Base-by-base conservation (phyloP, 371 early-diverging fungal genomes). In the Mortierella sp. region DNA sequence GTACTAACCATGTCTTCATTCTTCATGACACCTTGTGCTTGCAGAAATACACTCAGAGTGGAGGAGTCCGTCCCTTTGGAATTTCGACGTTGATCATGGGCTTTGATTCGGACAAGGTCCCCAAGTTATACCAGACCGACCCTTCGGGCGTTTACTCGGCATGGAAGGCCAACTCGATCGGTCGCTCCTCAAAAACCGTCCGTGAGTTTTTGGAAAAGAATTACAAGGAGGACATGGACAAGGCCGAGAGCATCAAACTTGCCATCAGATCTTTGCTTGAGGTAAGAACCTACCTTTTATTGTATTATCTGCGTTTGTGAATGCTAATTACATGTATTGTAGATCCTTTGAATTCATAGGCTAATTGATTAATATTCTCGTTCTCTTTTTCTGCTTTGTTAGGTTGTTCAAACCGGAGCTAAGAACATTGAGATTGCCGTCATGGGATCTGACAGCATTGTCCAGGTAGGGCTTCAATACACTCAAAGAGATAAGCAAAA, bases 61-160 rank as follows among this genome's bases (percentile, higher is more conserved):
- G 98, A 87, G 99, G 99, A 90, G 96, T 98, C 28, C 96, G 99
- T 88, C 99, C 99, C 42, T 99, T 99, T 90, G 99, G 99, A 83
- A 97, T 99, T 75, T 97, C 98, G 72, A 97, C 98, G 65, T 92
- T 99, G 65, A 92, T 99, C 82, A 96, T 99, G 84, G 99, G 99
- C n/a, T 94, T 96, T 84, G 95, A 95, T 75, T 89, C 92, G 9
- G 94, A 95, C 88, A 93, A 95, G 82, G 92, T 91, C 26, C 99
- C 99, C 48, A 95, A 95, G 87, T 94, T 99, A 78, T 99, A 97
- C 92, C 97, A 99, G 91, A 98, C 99, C 28, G 99, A 99, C 82
- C 99, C 99, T 21, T 98, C 99, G 70, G 99, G 99, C 74, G 99
- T 99, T 83, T 99, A 97, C 90, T 96, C 98, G 74, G 98, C 98